Base-by-base conservation (phyloP, 768 basidiomycete species). In the Leccinum imitatum region DNA sequence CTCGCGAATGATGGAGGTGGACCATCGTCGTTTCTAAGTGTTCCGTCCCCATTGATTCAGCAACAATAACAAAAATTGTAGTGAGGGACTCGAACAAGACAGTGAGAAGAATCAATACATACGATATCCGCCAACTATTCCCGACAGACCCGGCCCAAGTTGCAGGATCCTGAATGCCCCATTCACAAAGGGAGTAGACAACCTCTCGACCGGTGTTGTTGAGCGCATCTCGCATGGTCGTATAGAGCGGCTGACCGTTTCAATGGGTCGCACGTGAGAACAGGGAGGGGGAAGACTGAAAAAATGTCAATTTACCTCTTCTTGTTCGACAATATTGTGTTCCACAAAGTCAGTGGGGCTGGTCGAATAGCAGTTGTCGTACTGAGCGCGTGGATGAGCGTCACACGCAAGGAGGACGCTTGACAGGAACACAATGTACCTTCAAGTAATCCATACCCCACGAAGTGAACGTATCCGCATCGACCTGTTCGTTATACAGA, bases 111-210 rank as follows among this genome's bases (percentile, higher is more conserved):
- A 53, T 15, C 6, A 13, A 19, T 11, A 57, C 74, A 59, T 66
- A 81, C 79, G 78, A 75, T 31, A 82, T 82, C 59, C 80, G 75
- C 77, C 82, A 82, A 63, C 79, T 81, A 60, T 83, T 82, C 30
- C 80, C 79, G 25, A 81, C 79, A 30, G 71, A 62, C 46, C 75
- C 73, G 17, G 73, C 78, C 58, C 82, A 81, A 47, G 80, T 72
- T n/a, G 81, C 82, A 54, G 81, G 81, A 62, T 82, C 80, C 71
- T 81, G 81, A 27, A 80, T 77, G 33, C 82, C 82, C 77, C 77
- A 78, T 63, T 78, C 79, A 50, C 82, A 83, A n/a, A 83, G 75
- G 8, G 81, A 80, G 61, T 79, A 84, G 3, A 82, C 73, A 47
- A 84, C 77, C 2, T 37, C 4, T 10, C 47, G 52, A 17, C 55